Evolutionary conservation across 106 monocot species (phyloP).

Genomic region (Alisma plantagoaquatica): DNA sequence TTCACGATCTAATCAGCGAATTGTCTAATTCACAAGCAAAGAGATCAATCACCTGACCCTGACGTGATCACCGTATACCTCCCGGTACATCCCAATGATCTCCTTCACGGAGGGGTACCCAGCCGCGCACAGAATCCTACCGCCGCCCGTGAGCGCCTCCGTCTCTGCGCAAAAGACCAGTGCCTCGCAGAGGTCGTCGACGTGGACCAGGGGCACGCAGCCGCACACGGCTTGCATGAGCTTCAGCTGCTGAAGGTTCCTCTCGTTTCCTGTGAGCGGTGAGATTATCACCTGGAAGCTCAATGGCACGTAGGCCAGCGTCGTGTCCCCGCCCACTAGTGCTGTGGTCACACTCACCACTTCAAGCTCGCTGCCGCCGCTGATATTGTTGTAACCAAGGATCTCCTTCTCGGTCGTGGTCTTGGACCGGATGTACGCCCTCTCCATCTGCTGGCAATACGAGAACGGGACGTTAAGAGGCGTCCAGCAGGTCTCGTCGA

Average conservation of each 20-base stretch:
- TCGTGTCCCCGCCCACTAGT: not conserved
- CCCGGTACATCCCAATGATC: not conserved
- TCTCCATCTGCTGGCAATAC: conserved; percentile 7
- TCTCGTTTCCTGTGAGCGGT: not conserved
- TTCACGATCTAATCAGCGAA: too few species aligned
- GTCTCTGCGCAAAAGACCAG: conserved; percentile 9
- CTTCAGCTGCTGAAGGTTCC: not conserved
- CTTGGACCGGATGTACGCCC: conserved; percentile 9
- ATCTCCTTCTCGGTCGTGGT: conserved; percentile 4
- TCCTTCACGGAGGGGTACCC: not conserved
- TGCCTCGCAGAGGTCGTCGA: conserved; percentile 5
- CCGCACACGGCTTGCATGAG: not conserved
- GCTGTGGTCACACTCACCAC: conserved; percentile 4
- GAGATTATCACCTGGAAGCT: not conserved
- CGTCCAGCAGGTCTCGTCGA: conserved; percentile 66
- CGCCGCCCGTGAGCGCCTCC: not conserved
- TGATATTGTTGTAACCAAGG: not conserved
- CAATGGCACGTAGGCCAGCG: not conserved
- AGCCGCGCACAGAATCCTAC: conserved; percentile 5
- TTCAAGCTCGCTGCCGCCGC: not conserved
- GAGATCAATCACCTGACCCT: not conserved
- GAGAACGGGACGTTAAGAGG: conserved; percentile 21
- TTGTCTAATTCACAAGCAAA: too few species aligned
- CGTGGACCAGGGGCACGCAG: conserved; percentile 6
- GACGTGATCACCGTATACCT: not conserved